These are phyloP conservation scores for Puccinia brachypodii DNA, from an alignment of 1,284 basidiomycete genomes.

Conservation along the genomic window DNA sequence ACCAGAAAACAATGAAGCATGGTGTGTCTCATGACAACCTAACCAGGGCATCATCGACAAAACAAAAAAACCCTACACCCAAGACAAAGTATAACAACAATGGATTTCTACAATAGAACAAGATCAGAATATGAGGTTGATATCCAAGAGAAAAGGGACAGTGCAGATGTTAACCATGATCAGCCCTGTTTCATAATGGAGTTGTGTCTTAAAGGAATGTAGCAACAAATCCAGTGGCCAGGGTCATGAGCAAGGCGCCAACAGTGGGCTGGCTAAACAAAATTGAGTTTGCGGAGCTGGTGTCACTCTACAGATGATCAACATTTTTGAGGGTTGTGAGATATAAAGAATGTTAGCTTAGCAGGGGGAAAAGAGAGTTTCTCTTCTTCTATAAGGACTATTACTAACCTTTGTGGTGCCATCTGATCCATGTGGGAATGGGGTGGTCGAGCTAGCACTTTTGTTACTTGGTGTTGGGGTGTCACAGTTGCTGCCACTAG, in stretches of 20 bases:
- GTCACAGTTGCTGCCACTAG: not conserved
- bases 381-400: not conserved
- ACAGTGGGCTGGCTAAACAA: not conserved
- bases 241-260: not conserved
- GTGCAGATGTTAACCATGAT: not conserved
- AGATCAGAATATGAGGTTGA: not conserved
- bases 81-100: not conserved
- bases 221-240: not conserved
- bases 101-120: not conserved
- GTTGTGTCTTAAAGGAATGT: not conserved
- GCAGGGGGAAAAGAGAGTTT: not conserved
- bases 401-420: not conserved
- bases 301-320: not conserved
- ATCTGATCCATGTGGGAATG: not conserved
- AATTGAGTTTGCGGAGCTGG: not conserved
- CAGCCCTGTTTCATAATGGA: not conserved
- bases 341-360: not conserved
- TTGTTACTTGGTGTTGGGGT: not conserved
- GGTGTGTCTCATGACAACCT: not conserved
- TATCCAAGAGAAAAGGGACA: not conserved
- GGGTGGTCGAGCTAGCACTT: not conserved
- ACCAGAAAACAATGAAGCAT: not conserved
- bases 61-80: not conserved
- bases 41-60: not conserved
- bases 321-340: not conserved